Base-by-base conservation (phyloP, 768 basidiomycete species). In the Tubosaeta sp. region DNA sequence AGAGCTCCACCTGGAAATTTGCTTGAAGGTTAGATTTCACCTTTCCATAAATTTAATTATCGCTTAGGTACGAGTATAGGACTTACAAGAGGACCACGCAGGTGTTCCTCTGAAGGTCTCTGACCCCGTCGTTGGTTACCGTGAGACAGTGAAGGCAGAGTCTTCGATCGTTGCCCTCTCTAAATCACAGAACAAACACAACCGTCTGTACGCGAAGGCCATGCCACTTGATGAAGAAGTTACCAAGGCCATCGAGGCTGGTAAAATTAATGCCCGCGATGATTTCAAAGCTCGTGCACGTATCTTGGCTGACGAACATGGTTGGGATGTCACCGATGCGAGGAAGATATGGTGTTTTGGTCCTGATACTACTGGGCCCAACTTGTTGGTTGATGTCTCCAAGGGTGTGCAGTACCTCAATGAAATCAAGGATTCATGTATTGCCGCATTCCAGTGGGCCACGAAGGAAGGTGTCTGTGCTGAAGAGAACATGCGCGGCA, bases 181-280 rank as follows among this genome's bases (percentile, higher is more conserved):
- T 52, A 99, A 99, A 73, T 98, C 96, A 19, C 96, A 97, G 76
- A 98, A 99, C 82, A 99, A 98, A 81, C 96, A 99, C 85, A 99
- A 99, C 72, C 90, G 96, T 76, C 80, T 99, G 52, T 99, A 86
- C 72, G 82, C 86, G 59, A 94, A 94, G 80, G 96, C 96, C 32
- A 58, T 85, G 75, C 96, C 96, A 32, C 69, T 99, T 51, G 93
- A 90, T 22, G 96, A 99, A 67, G 94, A 97, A 69, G 82, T 98
- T 53, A 85, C 93, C 57, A 81, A 82, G 62, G 96, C 92, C 54
- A 97, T 99, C 62, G 96, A 98, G 71, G 61, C 59, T 50, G 96
- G 96, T 62, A 83, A 81, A 65, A 70, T 99, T 70, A 87, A 61
- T 71, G 68, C 96, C 48, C 90, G 96, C 69, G 96, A 99, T 72